Evolutionary conservation across 2,329 filamentous ascomycete species (phyloP).

Genomic region (Epichloe brachyelytri): DNA sequence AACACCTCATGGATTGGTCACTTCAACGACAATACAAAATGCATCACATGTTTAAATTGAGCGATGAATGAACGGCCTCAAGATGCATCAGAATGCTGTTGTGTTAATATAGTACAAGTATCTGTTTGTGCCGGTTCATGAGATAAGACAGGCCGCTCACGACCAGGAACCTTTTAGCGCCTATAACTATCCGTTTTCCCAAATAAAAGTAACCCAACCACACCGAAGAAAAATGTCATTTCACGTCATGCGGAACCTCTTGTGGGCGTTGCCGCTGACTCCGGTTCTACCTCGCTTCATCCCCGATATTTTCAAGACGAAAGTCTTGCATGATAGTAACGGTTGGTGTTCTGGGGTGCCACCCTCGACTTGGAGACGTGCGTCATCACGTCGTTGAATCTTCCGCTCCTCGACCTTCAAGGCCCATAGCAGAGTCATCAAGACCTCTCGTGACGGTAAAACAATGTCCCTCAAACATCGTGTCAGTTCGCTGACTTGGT

Average conservation of each 20-base stretch:
- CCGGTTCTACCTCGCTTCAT: conserved; percentile 11
- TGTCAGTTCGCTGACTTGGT: conserved; percentile 20
- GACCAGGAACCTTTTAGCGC: conserved; percentile 7
- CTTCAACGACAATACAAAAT: no score
- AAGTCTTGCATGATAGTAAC: conserved; percentile 8
- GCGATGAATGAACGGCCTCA: background rate
- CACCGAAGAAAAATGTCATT: conserved; percentile 4
- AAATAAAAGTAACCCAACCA: conserved; percentile 6
- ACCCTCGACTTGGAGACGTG: conserved; percentile 13
- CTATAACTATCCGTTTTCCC: conserved; percentile 3
- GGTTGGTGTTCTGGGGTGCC: conserved; percentile 12
- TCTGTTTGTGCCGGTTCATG: background rate
- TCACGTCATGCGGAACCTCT: conserved; percentile 13
- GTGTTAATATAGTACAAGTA: background rate
- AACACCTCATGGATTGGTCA: no score
- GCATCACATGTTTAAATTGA: no score
- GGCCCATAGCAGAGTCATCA: conserved; percentile 35
- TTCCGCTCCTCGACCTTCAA: conserved; percentile 29
- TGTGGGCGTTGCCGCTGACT: conserved; percentile 6
- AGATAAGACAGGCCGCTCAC: background rate
- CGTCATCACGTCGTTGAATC: conserved; percentile 13
- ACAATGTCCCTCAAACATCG: conserved; percentile 23
- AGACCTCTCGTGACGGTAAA: conserved; percentile 33
- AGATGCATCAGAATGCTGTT: background rate
- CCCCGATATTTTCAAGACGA: conserved; percentile 13